These are phyloP conservation scores for Physocladia obscura DNA, from an alignment of 192 early-diverging fungal genomes.

Conservation along the genomic window DNA sequence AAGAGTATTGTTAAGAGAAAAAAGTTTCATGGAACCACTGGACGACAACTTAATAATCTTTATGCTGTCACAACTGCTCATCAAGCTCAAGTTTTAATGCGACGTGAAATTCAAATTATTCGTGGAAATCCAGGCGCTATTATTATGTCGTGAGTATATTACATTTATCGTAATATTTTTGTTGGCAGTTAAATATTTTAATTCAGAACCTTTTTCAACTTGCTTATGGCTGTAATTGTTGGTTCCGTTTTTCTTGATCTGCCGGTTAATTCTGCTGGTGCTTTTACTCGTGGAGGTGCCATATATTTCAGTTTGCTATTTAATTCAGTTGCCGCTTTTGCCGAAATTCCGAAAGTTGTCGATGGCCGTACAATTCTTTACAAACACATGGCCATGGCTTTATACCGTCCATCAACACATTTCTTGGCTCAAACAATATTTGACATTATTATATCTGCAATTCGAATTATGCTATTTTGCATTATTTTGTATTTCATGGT, in stretches of 20 bases:
- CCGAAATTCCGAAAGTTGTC: constrained; percentile 70
- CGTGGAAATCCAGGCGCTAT: constrained; percentile 50
- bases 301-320: constrained; percentile 69
- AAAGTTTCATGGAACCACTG: not conserved
- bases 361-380: constrained; percentile 69
- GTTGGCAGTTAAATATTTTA: too few relatives aligned
- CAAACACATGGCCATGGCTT: constrained; percentile 75
- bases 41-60: not conserved
- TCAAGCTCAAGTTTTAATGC: constrained; percentile 40
- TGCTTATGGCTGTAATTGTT: constrained; percentile 68
- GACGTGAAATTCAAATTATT: constrained; percentile 65
- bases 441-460: constrained; percentile 49
- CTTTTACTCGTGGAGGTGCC: constrained; percentile 77
- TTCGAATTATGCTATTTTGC: constrained; percentile 58
- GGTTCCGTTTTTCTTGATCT: constrained; percentile 69
- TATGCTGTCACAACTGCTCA: not conserved
- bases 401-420: constrained; percentile 62
- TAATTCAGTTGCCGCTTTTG: constrained; percentile 68
- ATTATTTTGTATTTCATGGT: constrained; percentile 66
- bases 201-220: constrained; percentile 45
- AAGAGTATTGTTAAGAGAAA: not conserved
- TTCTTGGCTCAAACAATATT: constrained; percentile 54
- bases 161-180: constrained; percentile 7
- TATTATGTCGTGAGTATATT: too few relatives aligned
- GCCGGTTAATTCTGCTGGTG: constrained; percentile 58